These are phyloP conservation scores for Senna siamea DNA, from an alignment of 306 rosid genomes.

Conservation along the genomic window DNA sequence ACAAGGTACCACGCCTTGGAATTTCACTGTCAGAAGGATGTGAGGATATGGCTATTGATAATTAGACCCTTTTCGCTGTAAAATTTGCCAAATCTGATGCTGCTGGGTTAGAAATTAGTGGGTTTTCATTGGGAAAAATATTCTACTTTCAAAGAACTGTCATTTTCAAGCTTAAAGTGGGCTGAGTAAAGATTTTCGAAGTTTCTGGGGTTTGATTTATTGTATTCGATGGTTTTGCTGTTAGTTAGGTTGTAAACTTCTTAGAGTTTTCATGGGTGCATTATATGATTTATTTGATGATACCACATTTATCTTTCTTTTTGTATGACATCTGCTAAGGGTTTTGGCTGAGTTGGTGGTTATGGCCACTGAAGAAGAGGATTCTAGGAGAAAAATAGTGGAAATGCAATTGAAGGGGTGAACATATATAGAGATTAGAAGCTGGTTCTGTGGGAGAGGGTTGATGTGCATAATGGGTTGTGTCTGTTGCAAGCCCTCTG, in stretches of 20 bases:
- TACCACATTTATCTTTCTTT: constrained; percentile 4
- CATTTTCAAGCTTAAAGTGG: constrained; percentile 44
- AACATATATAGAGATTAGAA: constrained; percentile 47
- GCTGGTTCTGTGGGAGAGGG: constrained; percentile 53
- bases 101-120: constrained; percentile 29
- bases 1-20: constrained; percentile 38
- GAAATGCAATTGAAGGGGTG: constrained; percentile 50
- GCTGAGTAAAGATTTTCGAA: constrained; percentile 45
- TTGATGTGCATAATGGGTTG: constrained; percentile 77
- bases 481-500: constrained; percentile 87
- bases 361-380: constrained; percentile 42
- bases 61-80: constrained; percentile 34
- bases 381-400: constrained; percentile 33
- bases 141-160: constrained; percentile 39
- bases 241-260: constrained; percentile 13
- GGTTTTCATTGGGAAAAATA: constrained; percentile 30
- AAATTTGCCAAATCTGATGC: constrained; percentile 15
- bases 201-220: constrained; percentile 45
- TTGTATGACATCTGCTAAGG: constrained; percentile 32
- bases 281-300: constrained; percentile 40
- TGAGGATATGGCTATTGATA: constrained; percentile 38
- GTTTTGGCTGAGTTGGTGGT: too few species aligned
- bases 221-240: constrained; percentile 32
- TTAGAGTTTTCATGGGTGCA: constrained; percentile 36
- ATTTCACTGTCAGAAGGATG: constrained; percentile 31